Base-by-base conservation (phyloP, 1,284 basidiomycete genomes). In the Leccinum angustisporum region DNA sequence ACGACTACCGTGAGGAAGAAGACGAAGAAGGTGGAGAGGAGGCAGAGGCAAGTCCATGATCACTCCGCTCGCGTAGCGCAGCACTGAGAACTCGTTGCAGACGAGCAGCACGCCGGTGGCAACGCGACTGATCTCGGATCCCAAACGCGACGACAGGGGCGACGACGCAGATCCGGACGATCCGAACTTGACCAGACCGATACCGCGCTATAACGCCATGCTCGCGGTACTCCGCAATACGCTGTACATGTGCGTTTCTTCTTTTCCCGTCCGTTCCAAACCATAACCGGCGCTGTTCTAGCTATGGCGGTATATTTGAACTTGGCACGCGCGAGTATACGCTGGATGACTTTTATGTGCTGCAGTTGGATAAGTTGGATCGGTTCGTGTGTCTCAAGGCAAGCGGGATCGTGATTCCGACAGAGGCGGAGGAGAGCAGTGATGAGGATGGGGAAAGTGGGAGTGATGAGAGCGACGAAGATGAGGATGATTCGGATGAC, bases 201-300 rank as follows among this genome's bases (percentile, higher is more conserved):
- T 91, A 9, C 83, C 87, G 1, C 82, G 95, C n/a, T 97, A 96
- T 76, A 97, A 97, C 67, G 85, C 92, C 2, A 97, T 97, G 94
- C 80, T 97, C 9, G 89, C 94, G 0, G 88, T 97, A 2, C 81
- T 94, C 56, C 84, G 88, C 36, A 97, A 96, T 73, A 94, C 90
- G 0, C 76, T 96, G 0, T 96, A 92, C 74, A 88, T 96, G 90
- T 92, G 65, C 52, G 88, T 54, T 33, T 43, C 51, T 51, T 30
- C 7, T 9, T 4, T 18, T 31, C 33, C 1, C 14, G 8, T 6
- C 1, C 4, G 14, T 18, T 46, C 2, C 51, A 18, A 16, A 25
- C 51, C 8, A 55, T 48, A 27, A 61, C 53, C 50, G 5, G 6
- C 27, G 11, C 16, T 18, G 3, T 43, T 51, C 55, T 68, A 94